Base-by-base conservation (phyloP, 2,329 filamentous ascomycete species). In the Claviceps sp. region DNA sequence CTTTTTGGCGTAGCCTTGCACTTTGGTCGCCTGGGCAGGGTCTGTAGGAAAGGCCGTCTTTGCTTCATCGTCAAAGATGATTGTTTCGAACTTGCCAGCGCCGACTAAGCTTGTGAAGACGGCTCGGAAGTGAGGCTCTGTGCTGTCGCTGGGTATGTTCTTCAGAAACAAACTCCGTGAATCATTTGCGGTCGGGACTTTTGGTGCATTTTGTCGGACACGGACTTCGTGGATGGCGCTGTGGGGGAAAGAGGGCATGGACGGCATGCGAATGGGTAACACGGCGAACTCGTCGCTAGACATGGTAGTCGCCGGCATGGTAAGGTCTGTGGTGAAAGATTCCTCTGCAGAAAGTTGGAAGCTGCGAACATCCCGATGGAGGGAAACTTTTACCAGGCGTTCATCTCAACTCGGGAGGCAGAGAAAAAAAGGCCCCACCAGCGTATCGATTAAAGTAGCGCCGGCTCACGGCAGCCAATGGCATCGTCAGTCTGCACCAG, bases 81-180 rank as follows among this genome's bases (percentile, higher is more conserved):
- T 84, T 50, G 72, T 75, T 66, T 95, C 88, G 47, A 97, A 85
- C 47, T 85, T 77, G 2, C 86, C 87, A 0, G 85, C 82, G 8
- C 87, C 85, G 0, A 96, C 76, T 16, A 94, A 78, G 1, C 77
- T 73, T 1, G 80, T 71, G 59, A 97, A 94, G 0, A 97, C 71
- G 43, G 82, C 75, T 45, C 88, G 82, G 43, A 97, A 75, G 60
- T 90, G 87, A 1, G 74, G 67, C 52, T 88, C 83, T 4, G 88
- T 94, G 54, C 88, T 84, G 64, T 96, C 90, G 56, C 85, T 75
- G 6, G 93, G 93, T 1, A 94, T 71, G 62, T 98, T 97, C 57
- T 90, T 86, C n/a, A 95, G 65, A 68, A 95, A 98, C 17, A 98
- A 76, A 55, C 87, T 89, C 59, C 90, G 83, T 16, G 80, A 72